Evolutionary conservation across 23 red algal species (phyloP).

Genomic region (Chondrus crispus): DNA sequence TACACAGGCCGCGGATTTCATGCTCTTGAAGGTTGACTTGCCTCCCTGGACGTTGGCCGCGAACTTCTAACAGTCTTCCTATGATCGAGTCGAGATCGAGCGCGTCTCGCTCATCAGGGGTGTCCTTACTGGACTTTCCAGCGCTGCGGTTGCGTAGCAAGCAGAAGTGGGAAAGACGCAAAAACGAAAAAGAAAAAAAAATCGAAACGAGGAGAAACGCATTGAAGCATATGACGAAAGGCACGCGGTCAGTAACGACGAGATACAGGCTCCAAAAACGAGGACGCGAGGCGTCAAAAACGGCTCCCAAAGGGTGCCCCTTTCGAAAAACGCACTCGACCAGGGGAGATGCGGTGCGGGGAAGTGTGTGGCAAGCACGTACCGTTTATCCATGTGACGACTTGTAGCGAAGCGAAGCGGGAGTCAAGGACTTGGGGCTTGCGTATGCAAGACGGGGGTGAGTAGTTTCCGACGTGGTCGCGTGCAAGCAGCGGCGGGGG

Average conservation of each 20-base stretch:
- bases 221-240: background rate
- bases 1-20: slow-evolving; percentile 87
- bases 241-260: background rate
- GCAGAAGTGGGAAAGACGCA: background rate
- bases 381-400: too few species aligned
- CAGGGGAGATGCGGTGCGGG: too few species aligned
- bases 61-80: slow-evolving; percentile 82
- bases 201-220: background rate
- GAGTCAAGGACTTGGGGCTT: too few species aligned
- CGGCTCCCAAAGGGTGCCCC: too few species aligned
- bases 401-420: too few species aligned
- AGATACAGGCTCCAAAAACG: background rate
- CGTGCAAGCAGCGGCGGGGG: too few species aligned
- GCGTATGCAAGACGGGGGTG: too few species aligned
- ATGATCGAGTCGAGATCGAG: slow-evolving; percentile 92
- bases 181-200: background rate
- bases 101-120: slow-evolving; percentile 48
- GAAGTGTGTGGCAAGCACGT: too few species aligned
- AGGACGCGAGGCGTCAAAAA: background rate
- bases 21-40: slow-evolving; percentile 90
- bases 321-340: too few species aligned
- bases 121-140: slow-evolving; percentile 50
- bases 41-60: slow-evolving; percentile 79
- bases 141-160: background rate
- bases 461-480: too few species aligned